These are phyloP conservation scores for Balakata baccata DNA, from an alignment of 345 rosid genomes.

Conservation along the genomic window DNA sequence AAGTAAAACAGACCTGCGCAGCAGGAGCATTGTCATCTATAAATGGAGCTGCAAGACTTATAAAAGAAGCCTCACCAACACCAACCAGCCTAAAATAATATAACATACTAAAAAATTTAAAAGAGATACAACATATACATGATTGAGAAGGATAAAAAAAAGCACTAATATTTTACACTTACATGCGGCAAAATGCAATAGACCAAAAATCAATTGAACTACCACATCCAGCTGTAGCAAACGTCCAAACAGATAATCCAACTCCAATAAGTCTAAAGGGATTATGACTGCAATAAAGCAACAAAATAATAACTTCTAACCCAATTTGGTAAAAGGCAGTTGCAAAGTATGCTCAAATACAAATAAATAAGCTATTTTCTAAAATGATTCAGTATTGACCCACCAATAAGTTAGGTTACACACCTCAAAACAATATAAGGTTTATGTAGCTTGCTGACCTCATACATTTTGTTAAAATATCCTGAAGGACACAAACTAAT, in stretches of 20 bases:
- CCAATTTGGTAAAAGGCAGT: neutral
- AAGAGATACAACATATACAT: neutral
- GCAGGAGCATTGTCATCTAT: slow-evolving; percentile 93
- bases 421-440: neutral
- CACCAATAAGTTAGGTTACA: neutral
- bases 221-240: slow-evolving; percentile 30
- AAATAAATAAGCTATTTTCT: neutral
- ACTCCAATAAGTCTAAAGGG: slow-evolving; percentile 29
- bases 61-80: slow-evolving; percentile 96
- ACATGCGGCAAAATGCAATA: slow-evolving; percentile 28
- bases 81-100: slow-evolving; percentile 74
- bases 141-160: neutral
- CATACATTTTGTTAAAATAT: neutral
- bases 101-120: neutral
- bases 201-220: slow-evolving; percentile 29
- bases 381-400: neutral
- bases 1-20: slow-evolving; percentile 47
- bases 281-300: slow-evolving; percentile 17
- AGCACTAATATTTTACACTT: slow-evolving; percentile 2
- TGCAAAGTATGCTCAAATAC: neutral
- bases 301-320: neutral
- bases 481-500: neutral
- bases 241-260: slow-evolving; percentile 33
- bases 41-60: slow-evolving; percentile 96
- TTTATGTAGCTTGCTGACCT: too few relatives aligned